Conservation (phyloP, 148 eudicot genomes). For the Limonium bicolor region DNA sequence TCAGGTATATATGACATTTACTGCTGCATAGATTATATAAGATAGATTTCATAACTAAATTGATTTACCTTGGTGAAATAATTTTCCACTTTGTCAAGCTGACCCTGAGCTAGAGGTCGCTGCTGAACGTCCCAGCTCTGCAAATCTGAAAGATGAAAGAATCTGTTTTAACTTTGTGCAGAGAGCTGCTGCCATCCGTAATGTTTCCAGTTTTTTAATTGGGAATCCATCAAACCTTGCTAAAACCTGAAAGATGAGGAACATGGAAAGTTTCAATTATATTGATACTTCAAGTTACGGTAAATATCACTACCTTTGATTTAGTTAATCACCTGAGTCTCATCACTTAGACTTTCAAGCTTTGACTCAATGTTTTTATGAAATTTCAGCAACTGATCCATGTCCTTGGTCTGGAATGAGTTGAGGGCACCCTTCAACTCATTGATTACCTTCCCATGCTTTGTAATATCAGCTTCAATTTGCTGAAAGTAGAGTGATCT, state of each 20-base stretch:
- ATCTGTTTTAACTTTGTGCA: constrained; percentile 56
- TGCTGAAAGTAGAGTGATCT: constrained; percentile 86
- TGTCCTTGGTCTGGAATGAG: constrained; percentile 65
- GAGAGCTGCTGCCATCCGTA: constrained; percentile 81
- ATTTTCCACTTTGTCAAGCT: constrained; percentile 66
- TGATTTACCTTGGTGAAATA: constrained; percentile 72
- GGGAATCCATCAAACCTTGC: constrained; percentile 88
- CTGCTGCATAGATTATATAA: too few relatives aligned
- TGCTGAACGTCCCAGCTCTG: constrained; percentile 63
- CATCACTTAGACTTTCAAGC: constrained; percentile 91
- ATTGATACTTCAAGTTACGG: too few relatives aligned
- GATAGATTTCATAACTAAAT: not conserved
- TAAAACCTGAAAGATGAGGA: constrained; percentile 44
- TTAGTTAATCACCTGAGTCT: constrained; percentile 67
- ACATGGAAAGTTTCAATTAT: too few relatives aligned
- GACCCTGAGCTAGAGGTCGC: constrained; percentile 42
- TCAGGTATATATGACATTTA: not conserved
- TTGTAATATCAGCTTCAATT: constrained; percentile 79
- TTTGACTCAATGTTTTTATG: constrained; percentile 59
- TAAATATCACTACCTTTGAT: too few relatives aligned
- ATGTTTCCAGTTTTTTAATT: constrained; percentile 62
- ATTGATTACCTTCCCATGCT: constrained; percentile 37
- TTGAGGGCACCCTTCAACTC: constrained; percentile 42
- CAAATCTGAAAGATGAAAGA: constrained; percentile 28
- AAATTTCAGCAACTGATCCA: constrained; percentile 75